Evolutionary conservation across 2,329 filamentous ascomycete genomes (phyloP), one percentile per base, ranked within the genome.

Genomic region (Chaetothyriales sp.): DNA sequence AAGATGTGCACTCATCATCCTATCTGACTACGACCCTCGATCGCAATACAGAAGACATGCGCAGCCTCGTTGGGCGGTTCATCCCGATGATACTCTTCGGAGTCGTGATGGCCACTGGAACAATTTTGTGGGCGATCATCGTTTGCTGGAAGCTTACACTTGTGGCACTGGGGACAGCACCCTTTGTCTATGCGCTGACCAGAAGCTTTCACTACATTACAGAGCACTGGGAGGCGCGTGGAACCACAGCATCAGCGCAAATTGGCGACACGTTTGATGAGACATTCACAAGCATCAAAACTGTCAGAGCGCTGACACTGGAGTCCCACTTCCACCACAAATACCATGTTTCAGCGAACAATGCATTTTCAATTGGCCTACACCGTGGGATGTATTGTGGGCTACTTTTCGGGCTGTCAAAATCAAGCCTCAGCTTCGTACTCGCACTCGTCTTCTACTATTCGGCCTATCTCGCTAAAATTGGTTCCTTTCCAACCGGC

Each of bases 391-490:
- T 75, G 1, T 85, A 80, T 59, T 79, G 81, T 0, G 86, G 87
- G 0, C 67, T 82, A 4, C 74, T 90, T 5, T 94, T 81, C 62
- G 90, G 89, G 0, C 66, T 92, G n/a, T 82, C 83, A 33, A 84
- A 94, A 60, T 82, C 81, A 0, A 75, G 82, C 18, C 78, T 82
- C 43, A 78, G 81, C 54, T 87, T 87, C 61, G 75, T 87, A 13
- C 83, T 81, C 43, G 86, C 88, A 0, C 69, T 94, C 2, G 77
- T 94, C 8, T 92, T 95, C 64, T 95, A 84, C 69, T 94, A 90
- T 63, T 87, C 85, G 2, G 80, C 82, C 0, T 69, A 77, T 0
- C 72, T 94, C 9, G 74, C 86, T 5, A 67, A 76, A 43, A 67
- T 70, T 58, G 18, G 46, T 9, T 18, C 28, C 28, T 9, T 29